These are phyloP conservation scores for Pyrus betulifolia DNA, from an alignment of 306 rosid genomes.

Conservation along the genomic window DNA sequence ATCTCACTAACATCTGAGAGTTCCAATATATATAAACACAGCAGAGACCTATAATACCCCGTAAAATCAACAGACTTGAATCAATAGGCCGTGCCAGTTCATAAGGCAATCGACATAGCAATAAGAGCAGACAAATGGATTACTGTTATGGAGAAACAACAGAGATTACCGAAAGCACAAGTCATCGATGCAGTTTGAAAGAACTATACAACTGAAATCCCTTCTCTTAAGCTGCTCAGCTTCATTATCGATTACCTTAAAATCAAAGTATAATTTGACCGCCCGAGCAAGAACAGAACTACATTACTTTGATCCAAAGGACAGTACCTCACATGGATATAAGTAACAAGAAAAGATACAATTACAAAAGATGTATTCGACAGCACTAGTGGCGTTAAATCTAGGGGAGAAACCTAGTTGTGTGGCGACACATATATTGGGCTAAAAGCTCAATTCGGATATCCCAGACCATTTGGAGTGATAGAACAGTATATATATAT, in stretches of 20 bases:
- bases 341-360: neutral
- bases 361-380: neutral
- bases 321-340: neutral
- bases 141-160: neutral
- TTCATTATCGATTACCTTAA: neutral
- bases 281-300: neutral
- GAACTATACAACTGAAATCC: neutral
- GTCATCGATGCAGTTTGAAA: neutral
- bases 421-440: neutral
- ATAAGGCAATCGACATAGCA: too few species aligned
- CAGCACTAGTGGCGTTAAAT: neutral
- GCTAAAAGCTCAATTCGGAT: neutral
- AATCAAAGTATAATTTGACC: neutral
- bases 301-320: neutral
- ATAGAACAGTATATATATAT: neutral
- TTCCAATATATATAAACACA: too few species aligned
- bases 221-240: neutral
- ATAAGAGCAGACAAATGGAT: neutral
- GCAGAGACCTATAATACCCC: too few species aligned
- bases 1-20: too few species aligned
- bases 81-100: too few species aligned
- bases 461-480: neutral
- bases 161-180: neutral
- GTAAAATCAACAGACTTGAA: too few species aligned
- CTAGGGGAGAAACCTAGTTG: neutral